Conservation (phyloP, 2,329 filamentous ascomycete species). For the Colletotrichum echinochloae region DNA sequence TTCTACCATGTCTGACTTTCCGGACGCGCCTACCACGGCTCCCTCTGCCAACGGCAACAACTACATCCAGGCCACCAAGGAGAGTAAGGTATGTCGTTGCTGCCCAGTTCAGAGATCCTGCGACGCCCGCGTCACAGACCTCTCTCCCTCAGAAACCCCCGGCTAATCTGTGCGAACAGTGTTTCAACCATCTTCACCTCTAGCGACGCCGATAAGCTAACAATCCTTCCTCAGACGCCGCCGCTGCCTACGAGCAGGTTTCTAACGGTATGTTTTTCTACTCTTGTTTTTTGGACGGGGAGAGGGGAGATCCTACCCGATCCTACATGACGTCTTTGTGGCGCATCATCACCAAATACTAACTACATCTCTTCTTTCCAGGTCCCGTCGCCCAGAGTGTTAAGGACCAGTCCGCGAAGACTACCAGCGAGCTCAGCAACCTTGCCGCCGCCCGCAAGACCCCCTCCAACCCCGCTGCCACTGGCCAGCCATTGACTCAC, state of each 20-base stretch:
- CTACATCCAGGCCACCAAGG: constrained; percentile 60
- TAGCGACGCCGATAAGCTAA: constrained; percentile 49
- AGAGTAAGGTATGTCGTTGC: constrained; percentile 62
- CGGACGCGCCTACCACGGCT: constrained; percentile 48
- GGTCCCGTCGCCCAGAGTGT: constrained; percentile 71
- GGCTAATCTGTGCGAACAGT: constrained; percentile 52
- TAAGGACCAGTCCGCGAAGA: constrained; percentile 67
- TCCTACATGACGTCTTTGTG: constrained; percentile 21
- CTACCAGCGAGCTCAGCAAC: constrained; percentile 67
- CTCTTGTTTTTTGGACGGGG: too few relatives aligned
- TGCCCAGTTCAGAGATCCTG: constrained; percentile 11
- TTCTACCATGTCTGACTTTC: constrained; percentile 57
- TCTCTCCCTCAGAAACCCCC: constrained; percentile 13
- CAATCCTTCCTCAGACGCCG: constrained; percentile 55
- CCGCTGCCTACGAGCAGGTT: constrained; percentile 61
- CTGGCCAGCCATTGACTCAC: constrained; percentile 73
- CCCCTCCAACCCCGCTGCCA: constrained; percentile 65
- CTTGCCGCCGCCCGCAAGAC: constrained; percentile 68
- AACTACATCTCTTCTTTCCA: constrained; percentile 46
- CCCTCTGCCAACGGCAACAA: constrained; percentile 60
- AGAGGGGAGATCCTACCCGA: too few relatives aligned
- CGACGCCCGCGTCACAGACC: constrained; percentile 20
- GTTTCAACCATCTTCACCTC: constrained; percentile 46
- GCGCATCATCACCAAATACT: constrained; percentile 25
- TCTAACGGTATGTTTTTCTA: constrained; percentile 56